These are phyloP conservation scores for Talaromyces borbonicus DNA, from an alignment of 495 filamentous ascomycete genomes.

Conservation along the genomic window DNA sequence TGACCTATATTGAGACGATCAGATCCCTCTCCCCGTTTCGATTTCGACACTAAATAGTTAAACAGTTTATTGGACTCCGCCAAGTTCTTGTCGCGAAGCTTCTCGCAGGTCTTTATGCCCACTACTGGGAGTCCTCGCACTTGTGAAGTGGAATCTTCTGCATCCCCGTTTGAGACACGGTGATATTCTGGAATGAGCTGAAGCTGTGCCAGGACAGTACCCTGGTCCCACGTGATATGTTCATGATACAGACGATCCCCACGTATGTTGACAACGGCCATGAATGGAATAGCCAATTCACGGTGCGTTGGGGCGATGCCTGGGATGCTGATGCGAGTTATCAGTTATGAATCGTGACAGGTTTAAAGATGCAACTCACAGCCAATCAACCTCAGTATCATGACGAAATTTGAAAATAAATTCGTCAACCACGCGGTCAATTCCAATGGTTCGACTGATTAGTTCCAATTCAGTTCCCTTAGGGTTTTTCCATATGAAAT, in stretches of 20 bases:
- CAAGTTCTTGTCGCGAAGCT: slow-evolving; percentile 49
- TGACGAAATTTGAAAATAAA: slow-evolving; percentile 55
- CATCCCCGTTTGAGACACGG: slow-evolving; percentile 45
- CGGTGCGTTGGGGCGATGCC: slow-evolving; percentile 61
- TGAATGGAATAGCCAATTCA: slow-evolving; percentile 57
- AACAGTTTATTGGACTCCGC: slow-evolving; percentile 59
- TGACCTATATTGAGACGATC: too few species aligned
- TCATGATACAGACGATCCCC: slow-evolving; percentile 71
- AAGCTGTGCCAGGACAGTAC: slow-evolving; percentile 61
- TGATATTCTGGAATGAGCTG: slow-evolving; percentile 57
- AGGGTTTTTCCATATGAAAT: slow-evolving; percentile 68
- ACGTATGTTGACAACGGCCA: slow-evolving; percentile 63
- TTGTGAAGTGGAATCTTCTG: slow-evolving; percentile 31
- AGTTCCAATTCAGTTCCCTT: slow-evolving; percentile 54
- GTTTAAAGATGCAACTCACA: slow-evolving; percentile 26
- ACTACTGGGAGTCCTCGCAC: slow-evolving; percentile 68
- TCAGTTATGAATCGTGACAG: slow-evolving; percentile 27
- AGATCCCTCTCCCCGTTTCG: too few species aligned
- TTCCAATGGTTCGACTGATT: slow-evolving; percentile 56
- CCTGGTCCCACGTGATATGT: slow-evolving; percentile 82
- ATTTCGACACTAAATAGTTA: too few species aligned
- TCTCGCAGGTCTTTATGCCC: slow-evolving; percentile 52
- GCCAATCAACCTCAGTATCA: slow-evolving; percentile 57
- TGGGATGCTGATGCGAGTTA: slow-evolving; percentile 55
- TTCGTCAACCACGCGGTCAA: slow-evolving; percentile 50